phyloP scores from a whole-genome alignment of 495 filamentous ascomycete genomes.

The Daldinia loculata region DNA sequence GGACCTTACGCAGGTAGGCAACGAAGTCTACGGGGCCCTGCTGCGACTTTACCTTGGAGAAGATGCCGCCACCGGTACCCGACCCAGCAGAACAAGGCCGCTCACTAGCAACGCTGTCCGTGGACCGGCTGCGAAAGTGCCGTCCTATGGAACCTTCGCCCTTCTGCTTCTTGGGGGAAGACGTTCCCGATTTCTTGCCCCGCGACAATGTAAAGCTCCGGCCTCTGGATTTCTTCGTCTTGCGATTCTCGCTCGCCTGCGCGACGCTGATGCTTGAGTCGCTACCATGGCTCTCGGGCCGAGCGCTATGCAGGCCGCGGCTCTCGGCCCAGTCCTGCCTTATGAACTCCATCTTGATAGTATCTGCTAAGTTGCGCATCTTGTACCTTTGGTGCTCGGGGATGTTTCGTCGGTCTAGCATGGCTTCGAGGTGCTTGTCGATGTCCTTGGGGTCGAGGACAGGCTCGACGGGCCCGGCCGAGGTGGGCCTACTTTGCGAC shows the following conservation, averaged over 20 bases:
- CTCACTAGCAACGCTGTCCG: constrained; percentile 59
- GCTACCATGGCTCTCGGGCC: constrained; percentile 49
- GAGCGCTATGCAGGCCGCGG: constrained; percentile 50
- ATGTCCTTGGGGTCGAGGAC: constrained; percentile 57
- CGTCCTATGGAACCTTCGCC: constrained; percentile 60
- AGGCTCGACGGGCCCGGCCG: constrained; percentile 42
- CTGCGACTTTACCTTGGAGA: constrained; percentile 63
- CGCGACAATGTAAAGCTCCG: constrained; percentile 79
- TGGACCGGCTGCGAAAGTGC: constrained; percentile 62
- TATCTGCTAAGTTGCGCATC: constrained; percentile 87
- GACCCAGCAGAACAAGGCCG: constrained; percentile 55
- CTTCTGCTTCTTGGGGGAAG: constrained; percentile 60
- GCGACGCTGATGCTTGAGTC: constrained; percentile 39
- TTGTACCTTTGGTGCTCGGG: constrained; percentile 91
- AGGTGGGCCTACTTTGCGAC: constrained; percentile 37
- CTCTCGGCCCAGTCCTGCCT: constrained; percentile 81
- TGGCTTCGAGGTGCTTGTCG: constrained; percentile 68
- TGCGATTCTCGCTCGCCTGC: constrained; percentile 54
- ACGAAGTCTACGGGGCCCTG: constrained; percentile 81
- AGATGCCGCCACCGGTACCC: constrained; percentile 49
- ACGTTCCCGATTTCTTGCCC: constrained; percentile 50
- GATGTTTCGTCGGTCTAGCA: constrained; percentile 86
- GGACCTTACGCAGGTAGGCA: constrained; percentile 76
- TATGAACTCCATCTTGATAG: constrained; percentile 95
- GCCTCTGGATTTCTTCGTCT: constrained; percentile 73